Evolutionary conservation across 2,329 filamentous ascomycete species (phyloP).

Genomic region (Gremmenia infestans): DNA sequence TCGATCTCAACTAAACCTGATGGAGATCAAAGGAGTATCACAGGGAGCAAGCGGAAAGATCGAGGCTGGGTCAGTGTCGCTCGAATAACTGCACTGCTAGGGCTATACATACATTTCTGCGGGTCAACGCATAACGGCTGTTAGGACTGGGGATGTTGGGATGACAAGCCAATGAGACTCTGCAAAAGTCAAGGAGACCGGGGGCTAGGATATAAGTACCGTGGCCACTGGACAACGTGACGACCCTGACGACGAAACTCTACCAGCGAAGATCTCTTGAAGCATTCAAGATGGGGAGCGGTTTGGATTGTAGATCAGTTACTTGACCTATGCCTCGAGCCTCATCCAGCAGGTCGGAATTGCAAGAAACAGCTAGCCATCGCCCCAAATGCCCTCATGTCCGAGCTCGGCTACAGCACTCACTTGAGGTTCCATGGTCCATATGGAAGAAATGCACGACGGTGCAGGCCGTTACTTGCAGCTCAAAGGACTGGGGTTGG

Average conservation of each 20-base stretch:
- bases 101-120: conserved; percentile 14
- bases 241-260: conserved; percentile 9
- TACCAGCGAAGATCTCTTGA: conserved; percentile 4
- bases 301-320: not conserved
- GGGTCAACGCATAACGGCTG: conserved; percentile 29
- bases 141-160: conserved; percentile 16
- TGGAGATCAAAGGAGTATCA: conserved; percentile 18
- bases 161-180: conserved; percentile 16
- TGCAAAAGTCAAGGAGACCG: not conserved
- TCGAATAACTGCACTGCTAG: conserved; percentile 24
- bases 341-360: conserved; percentile 6
- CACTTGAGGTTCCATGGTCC: not conserved
- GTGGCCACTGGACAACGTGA: conserved; percentile 15
- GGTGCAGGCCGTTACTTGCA: not conserved
- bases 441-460: not conserved
- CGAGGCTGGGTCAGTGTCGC: conserved; percentile 22
- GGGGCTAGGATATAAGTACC: conserved; percentile 1
- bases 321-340: not conserved
- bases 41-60: conserved; percentile 28
- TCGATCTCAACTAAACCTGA: conserved; percentile 27
- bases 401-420: conserved; percentile 1
- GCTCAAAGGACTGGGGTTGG: not conserved
- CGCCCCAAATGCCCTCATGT: not conserved
- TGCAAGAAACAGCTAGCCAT: not conserved
- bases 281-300: conserved; percentile 7